phyloP scores from a whole-genome alignment of 805 yeast species.

The Kodamaea hsintzibuensis region DNA sequence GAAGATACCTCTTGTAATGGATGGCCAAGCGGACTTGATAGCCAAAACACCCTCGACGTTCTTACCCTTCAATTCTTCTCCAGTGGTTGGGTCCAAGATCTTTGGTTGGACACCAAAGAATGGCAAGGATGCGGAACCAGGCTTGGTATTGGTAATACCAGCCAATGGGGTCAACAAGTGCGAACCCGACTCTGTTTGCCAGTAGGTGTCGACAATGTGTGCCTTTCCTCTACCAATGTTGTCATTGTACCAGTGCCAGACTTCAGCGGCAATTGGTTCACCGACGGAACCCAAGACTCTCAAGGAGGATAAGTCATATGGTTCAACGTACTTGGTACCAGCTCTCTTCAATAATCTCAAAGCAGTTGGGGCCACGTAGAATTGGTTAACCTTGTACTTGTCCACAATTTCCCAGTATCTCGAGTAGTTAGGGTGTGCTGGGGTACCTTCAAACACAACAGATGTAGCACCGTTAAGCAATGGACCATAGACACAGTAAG shows the following conservation, averaged over 20 bases:
- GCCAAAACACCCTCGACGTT: conserved; percentile 97
- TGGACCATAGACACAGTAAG: conserved; percentile 95
- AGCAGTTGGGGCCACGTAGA: conserved; percentile 98
- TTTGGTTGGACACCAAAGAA: conserved; percentile 92
- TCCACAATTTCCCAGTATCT: conserved; percentile 97
- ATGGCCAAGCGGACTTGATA: conserved; percentile 90
- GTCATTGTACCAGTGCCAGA: conserved; percentile 98
- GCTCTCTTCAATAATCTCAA: conserved; percentile 86
- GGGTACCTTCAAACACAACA: conserved; percentile 94
- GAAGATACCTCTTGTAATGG: conserved; percentile 97
- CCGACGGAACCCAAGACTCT: conserved; percentile 97
- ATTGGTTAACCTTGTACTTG: conserved; percentile 87
- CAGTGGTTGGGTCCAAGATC: conserved; percentile 91
- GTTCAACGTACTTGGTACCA: conserved; percentile 79
- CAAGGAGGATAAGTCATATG: conserved; percentile 80
- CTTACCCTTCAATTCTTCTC: conserved; percentile 78
- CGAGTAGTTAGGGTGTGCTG: conserved; percentile 93
- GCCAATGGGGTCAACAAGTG: conserved; percentile 94
- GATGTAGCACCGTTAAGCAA: conserved; percentile 83
- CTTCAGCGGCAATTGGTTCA: conserved; percentile 97
- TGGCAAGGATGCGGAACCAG: conserved; percentile 96
- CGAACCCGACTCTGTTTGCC: conserved; percentile 99
- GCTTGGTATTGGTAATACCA: conserved; percentile 92
- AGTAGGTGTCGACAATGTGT: conserved; percentile 93
- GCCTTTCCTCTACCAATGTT: conserved; percentile 87